phyloP scores from a whole-genome alignment of 1,284 basidiomycete species.

The Pyrrhoderma lamaoense region DNA sequence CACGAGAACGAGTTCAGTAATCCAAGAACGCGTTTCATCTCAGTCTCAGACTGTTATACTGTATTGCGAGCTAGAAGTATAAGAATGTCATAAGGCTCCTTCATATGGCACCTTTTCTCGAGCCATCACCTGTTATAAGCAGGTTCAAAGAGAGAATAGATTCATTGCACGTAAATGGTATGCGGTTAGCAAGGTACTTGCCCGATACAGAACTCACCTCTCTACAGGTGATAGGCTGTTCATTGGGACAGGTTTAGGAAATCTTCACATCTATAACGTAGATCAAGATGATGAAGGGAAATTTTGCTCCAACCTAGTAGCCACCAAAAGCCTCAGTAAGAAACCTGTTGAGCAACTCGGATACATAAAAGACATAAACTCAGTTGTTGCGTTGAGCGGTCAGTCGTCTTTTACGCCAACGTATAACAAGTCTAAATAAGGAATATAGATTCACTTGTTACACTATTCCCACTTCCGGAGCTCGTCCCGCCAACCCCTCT shows the following conservation, averaged over 20 bases:
- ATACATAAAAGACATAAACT: slow-evolving; percentile 76
- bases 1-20: no score
- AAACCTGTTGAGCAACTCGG: slow-evolving; percentile 82
- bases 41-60: no score
- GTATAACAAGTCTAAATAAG: slow-evolving; percentile 8
- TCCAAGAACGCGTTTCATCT: no score
- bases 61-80: no score
- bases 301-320: slow-evolving; percentile 43
- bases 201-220: slow-evolving; percentile 8
- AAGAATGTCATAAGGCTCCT: slow-evolving; percentile 1
- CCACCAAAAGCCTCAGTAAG: slow-evolving; percentile 59
- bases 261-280: slow-evolving; percentile 58
- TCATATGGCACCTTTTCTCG: slow-evolving; percentile 16
- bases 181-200: slow-evolving; percentile 6
- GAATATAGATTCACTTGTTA: slow-evolving; percentile 51
- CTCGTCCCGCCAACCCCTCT: slow-evolving; percentile 67
- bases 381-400: slow-evolving; percentile 80
- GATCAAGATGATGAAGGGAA: slow-evolving; percentile 33
- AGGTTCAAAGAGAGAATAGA: slow-evolving; percentile 43
- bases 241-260: slow-evolving; percentile 67
- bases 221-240: slow-evolving; percentile 66
- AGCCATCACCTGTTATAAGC: slow-evolving; percentile 25
- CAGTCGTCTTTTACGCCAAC: slow-evolving; percentile 22
- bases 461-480: slow-evolving; percentile 55
- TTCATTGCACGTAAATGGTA: slow-evolving; percentile 45